These are phyloP conservation scores for Lathyrus oleraceus DNA, from an alignment of 306 rosid genomes.

Conservation along the genomic window DNA sequence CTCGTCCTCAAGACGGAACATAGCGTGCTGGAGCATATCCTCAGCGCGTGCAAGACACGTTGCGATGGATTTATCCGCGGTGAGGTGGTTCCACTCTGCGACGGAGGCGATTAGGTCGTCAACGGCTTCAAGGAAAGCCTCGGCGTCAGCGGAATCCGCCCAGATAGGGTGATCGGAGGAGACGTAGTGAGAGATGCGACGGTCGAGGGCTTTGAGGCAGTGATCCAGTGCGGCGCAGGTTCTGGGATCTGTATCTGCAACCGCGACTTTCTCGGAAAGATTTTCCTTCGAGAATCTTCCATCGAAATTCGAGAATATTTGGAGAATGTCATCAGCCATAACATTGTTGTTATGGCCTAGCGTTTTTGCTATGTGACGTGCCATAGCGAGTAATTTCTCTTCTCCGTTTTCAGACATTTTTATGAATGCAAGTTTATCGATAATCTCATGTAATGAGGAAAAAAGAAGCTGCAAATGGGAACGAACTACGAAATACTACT, in stretches of 20 bases:
- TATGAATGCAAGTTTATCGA: neutral
- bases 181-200: slow-evolving; percentile 71
- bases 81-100: slow-evolving; percentile 75
- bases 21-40: slow-evolving; percentile 81
- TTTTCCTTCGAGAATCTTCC: slow-evolving; percentile 91
- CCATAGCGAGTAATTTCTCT: slow-evolving; percentile 83
- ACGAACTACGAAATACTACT: neutral
- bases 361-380: slow-evolving; percentile 95
- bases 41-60: slow-evolving; percentile 73
- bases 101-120: slow-evolving; percentile 66
- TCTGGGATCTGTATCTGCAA: slow-evolving; percentile 41
- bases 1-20: slow-evolving; percentile 89
- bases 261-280: slow-evolving; percentile 53
- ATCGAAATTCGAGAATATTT: slow-evolving; percentile 88
- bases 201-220: slow-evolving; percentile 70
- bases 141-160: slow-evolving; percentile 67
- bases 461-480: neutral
- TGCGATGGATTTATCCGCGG: slow-evolving; percentile 57
- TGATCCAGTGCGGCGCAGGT: slow-evolving; percentile 58
- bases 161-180: slow-evolving; percentile 76
- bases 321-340: slow-evolving; percentile 89
- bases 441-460: neutral
- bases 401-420: slow-evolving; percentile 92
- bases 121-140: slow-evolving; percentile 76
- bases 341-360: slow-evolving; percentile 67